Base-by-base conservation (phyloP, 2,329 filamentous ascomycete species). In the Paecilomyces niveus region DNA sequence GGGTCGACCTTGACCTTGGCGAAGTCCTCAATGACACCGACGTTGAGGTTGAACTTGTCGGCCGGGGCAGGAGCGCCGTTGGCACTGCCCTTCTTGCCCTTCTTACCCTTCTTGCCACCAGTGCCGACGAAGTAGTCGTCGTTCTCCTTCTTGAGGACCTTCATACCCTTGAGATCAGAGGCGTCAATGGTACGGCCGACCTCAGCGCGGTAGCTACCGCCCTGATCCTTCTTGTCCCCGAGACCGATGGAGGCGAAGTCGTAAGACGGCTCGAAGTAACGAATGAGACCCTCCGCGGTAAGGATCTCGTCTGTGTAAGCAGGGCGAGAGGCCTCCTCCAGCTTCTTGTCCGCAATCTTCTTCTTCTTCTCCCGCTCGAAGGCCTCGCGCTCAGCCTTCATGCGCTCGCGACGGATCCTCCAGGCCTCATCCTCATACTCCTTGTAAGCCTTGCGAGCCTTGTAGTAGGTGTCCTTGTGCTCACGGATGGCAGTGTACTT, bases 231-330 rank as follows among this genome's bases (percentile, higher is more conserved):
- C 75, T 78, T 76, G 59, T 72, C 73, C 22, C 74, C 72, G 55
- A 75, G 66, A 80, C 85, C 75, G 81, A 81, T 61, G 83, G 83
- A 60, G 80, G 84, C 32, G 76, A 84, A 79, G 89, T 90, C 77
- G 89, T 90, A 71, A 82, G 72, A 84, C 1, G 93, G 93, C 74
- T 97, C 92, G 66, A 97, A 93, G 83, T 93, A 93, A 66, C 88
- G 87, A 67, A 97, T 89, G 53, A 99, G 82, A 72, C 87, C 89
- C 78, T 94, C 90, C 62, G 91, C 90, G 56, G 89, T 89, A 68
- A 92, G 85, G 70, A 99, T 96, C 80, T 99, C 92, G 67, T 97
- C 91, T 53, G 90, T 83, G 81, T 91, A 99, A 56, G 94, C 94
- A 15, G 89, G 92, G 68, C 90, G 88, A 31, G 72, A 76, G 59